Evolutionary conservation across 2,329 filamentous ascomycete genomes (phyloP).

Genomic region (Hypomyces rosellus): DNA sequence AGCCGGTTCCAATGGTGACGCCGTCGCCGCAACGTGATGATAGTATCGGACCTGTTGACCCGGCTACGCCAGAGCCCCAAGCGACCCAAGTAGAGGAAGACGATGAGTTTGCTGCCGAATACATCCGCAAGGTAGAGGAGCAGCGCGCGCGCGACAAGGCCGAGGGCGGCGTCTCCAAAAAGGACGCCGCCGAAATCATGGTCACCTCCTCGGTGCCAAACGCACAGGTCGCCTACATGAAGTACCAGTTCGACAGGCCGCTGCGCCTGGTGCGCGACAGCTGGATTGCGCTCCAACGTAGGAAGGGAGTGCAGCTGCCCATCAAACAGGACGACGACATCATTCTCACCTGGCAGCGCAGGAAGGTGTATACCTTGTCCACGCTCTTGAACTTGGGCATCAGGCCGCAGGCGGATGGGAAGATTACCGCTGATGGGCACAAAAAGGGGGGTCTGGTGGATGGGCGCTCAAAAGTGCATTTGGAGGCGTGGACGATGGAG

Average conservation of each 20-base stretch:
- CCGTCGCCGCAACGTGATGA: slow-evolving; percentile 13
- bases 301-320: slow-evolving; percentile 27
- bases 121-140: slow-evolving; percentile 36
- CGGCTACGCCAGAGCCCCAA: slow-evolving; percentile 7
- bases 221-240: slow-evolving; percentile 51
- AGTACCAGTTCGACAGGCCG: slow-evolving; percentile 59
- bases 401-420: slow-evolving; percentile 33
- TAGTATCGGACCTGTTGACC: slow-evolving; percentile 21
- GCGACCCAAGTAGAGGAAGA: slow-evolving; percentile 21
- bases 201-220: slow-evolving; percentile 59
- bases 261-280: slow-evolving; percentile 60
- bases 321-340: slow-evolving; percentile 45
- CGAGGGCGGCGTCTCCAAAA: slow-evolving; percentile 16
- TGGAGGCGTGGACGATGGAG: slow-evolving; percentile 71
- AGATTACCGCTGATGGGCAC: slow-evolving; percentile 31
- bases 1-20: neutral
- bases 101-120: slow-evolving; percentile 39
- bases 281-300: slow-evolving; percentile 61
- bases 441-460: slow-evolving; percentile 39
- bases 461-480: slow-evolving; percentile 55
- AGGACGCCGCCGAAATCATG: slow-evolving; percentile 25
- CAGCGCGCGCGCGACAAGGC: slow-evolving; percentile 24
- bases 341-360: slow-evolving; percentile 74
- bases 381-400: slow-evolving; percentile 66
- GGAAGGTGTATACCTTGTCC: slow-evolving; percentile 67